Evolutionary conservation across 495 filamentous ascomycete genomes (phyloP), one percentile per base, ranked within the genome.

Genomic region (Glonium stellatum): DNA sequence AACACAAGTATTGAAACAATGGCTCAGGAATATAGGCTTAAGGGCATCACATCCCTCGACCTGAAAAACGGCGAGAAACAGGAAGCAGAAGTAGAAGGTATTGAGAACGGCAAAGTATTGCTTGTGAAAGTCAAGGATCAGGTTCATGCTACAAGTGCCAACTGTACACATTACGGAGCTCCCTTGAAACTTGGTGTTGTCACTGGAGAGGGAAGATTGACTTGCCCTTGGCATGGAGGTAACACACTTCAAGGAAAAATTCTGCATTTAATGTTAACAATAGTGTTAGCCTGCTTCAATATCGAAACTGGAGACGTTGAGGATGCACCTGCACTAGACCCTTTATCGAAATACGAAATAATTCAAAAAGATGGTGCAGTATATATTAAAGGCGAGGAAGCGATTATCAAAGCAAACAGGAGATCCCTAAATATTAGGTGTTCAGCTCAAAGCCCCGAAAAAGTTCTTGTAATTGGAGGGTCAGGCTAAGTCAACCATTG

Each of bases 211-310:
- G 93, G 93, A 1, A 76, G 90, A 49, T 73, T 98, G 35, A 95
- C 88, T 15, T 98, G 93, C 71, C 88, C 92, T 0, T 97, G 95
- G 93, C 91, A 96, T 72, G 91, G 91, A 76, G 89, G 89, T 92
- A 71, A 39, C 79, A 0, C 11, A 10, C 5, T 75, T 27, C 41
- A 4, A 1, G 15, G 4, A 42, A 15, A 19, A 35, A 37, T n/a
- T 25, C 5, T 35, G 8, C 5, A n/a, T 19, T 23, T 27, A 34
- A 34, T 31, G 4, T 19, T 63, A 22, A 44, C 25, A 65, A 48
- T 47, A 54, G 15, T 6, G 35, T 19, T 62, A 90, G 93, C 93
- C 41, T 98, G 93, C 78, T 98, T 96, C 74, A 89, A 89, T 61
- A 82, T 88, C 56, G 74, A 78, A 44, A 92, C 87, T n/a, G 93